Base-by-base conservation (phyloP, 768 basidiomycete species). In the Auricularia auricula-judae region DNA sequence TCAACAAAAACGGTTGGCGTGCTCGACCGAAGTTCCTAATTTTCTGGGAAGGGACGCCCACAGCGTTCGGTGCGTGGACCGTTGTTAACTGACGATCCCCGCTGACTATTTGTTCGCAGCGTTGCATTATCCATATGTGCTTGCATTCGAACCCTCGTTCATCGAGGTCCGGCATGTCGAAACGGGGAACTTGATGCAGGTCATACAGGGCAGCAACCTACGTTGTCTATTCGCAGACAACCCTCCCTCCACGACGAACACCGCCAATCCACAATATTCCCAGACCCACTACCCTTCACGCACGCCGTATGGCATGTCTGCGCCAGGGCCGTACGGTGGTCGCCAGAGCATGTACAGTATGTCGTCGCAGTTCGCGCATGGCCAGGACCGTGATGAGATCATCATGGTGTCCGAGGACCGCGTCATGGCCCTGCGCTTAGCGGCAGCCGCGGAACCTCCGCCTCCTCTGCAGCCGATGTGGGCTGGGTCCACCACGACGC, bases 161-260 rank as follows among this genome's bases (percentile, higher is more conserved):
- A 89, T 98, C 70, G 97, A 99, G 76, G 88, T 99, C 61, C 87
- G 94, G 36, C 91, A 98, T 72, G 93, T 99, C 64, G 93, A 96
- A 71, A 93, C 89, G 1, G 94, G 97, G 11, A 77, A 84, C 43
- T 83, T 98, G 74, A 87, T 91, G 33, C 97, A 99, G 78, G 91
- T 99, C 70, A 97, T 98, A 62, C 91, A 94, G 72, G 92, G 94
- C 66, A 87, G 87, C 69, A 93, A 94, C 72, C 80, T 98, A 42
- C 87, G 91, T 12, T 82, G 93, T 62, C 78, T 99, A 54, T 98
- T 98, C 72, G 90, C 95, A 61, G 97, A 98, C 74, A 90, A 91
- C 3, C 94, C 93, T 0, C 87, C 93, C 0, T 91, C 93, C 0
- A 81, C 88, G 21, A 85, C 86, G n/a, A 86, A 88, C 68, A 75